A percentile compares a stretch with the other conserved stretches of the same genome.
phyloP scores from a whole-genome alignment of 2,329 filamentous ascomycete genomes.

The Hortaea werneckii region DNA sequence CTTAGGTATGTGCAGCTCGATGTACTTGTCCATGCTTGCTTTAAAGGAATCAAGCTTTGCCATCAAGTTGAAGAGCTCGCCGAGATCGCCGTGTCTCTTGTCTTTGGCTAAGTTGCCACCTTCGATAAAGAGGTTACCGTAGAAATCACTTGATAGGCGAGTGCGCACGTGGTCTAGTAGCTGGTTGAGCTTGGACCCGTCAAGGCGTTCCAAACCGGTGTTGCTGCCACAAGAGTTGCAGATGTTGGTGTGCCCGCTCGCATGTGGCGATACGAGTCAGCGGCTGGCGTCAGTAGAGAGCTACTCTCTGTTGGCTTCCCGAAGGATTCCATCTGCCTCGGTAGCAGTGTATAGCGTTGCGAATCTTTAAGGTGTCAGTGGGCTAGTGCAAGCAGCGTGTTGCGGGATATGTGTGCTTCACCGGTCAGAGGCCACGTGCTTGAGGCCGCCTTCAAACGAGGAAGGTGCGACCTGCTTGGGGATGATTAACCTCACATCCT shows the following conservation, averaged over 20 bases:
- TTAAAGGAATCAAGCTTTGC: not conserved
- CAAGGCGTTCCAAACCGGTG: conserved; percentile 1
- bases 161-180: not conserved
- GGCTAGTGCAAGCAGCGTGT: no score
- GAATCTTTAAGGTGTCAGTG: no score
- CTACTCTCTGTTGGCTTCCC: no score
- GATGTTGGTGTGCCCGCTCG: not conserved
- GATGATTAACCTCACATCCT: no score
- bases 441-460: no score
- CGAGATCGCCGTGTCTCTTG: not conserved
- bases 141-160: conserved; percentile 1
- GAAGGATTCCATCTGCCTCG: no score
- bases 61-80: not conserved
- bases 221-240: conserved; percentile 3
- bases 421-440: no score
- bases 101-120: conserved; percentile 2
- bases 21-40: not conserved
- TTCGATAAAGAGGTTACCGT: conserved; percentile 4
- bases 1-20: conserved; percentile 1
- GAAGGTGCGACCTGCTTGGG: no score
- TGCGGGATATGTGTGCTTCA: no score
- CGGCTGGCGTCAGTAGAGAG: no score
- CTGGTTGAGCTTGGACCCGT: conserved; percentile 2
- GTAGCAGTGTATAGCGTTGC: no score
- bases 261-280: no score